A percentile compares a stretch with the other conserved stretches of the same genome.
phyloP scores from a whole-genome alignment of 2,329 filamentous ascomycete genomes.

The Trichoderma breve region DNA sequence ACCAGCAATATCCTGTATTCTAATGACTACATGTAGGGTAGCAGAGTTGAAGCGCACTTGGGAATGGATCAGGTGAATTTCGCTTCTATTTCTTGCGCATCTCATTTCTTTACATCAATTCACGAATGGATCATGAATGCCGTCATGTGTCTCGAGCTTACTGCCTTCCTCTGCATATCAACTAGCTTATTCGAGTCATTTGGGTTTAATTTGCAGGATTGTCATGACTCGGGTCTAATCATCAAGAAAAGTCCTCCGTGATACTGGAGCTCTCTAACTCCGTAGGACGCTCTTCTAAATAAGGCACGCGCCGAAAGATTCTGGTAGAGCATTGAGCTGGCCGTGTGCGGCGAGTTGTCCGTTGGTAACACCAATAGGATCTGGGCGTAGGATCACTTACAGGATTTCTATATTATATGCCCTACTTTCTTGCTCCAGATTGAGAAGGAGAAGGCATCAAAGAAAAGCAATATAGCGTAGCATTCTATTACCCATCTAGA shows the following conservation, averaged over 20 bases:
- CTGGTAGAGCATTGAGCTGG: background rate
- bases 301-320: background rate
- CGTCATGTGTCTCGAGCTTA: background rate
- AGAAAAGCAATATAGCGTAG: background rate
- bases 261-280: background rate
- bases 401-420: background rate
- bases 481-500: background rate
- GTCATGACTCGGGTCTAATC: background rate
- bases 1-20: background rate
- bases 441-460: background rate
- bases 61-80: background rate
- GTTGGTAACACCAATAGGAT: background rate
- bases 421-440: background rate
- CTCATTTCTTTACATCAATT: background rate
- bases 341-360: background rate
- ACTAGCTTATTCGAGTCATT: background rate
- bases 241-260: background rate
- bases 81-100: background rate
- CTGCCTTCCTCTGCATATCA: background rate
- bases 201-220: background rate
- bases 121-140: background rate
- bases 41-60: background rate
- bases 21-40: background rate
- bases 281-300: background rate
- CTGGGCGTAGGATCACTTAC: background rate